A percentile compares a stretch with the other conserved stretches of the same genome.
Conservation (phyloP, 2,329 filamentous ascomycete genomes). For the Endothia cerciana region DNA sequence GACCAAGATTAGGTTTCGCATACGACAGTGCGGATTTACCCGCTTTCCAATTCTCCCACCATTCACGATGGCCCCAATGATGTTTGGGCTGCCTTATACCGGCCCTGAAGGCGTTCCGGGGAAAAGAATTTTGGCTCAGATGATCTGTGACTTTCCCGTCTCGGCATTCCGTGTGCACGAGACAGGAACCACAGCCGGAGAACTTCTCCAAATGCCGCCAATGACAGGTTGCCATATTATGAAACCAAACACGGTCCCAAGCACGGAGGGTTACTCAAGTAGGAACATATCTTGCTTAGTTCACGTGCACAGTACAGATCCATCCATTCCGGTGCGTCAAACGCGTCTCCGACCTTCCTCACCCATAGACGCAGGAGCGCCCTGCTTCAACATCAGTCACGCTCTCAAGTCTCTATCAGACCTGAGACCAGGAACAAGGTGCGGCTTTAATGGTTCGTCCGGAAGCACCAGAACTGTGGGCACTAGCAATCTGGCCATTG, state of each 20-base stretch:
- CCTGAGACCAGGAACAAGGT: not conserved
- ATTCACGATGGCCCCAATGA: not conserved
- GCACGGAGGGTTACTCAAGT: not conserved
- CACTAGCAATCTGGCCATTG: not conserved
- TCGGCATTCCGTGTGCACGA: not conserved
- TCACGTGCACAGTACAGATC: not conserved
- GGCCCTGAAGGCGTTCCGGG: not conserved
- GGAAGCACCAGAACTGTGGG: not conserved
- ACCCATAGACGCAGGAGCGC: not conserved
- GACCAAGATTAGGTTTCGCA: not conserved
- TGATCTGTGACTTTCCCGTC: conserved; percentile 1
- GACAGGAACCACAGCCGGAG: not conserved
- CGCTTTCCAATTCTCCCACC: conserved; percentile 8
- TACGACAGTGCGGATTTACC: not conserved
- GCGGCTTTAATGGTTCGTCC: not conserved
- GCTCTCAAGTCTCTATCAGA: not conserved
- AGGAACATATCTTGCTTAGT: not conserved
- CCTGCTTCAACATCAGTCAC: not conserved
- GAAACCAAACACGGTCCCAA: not conserved
- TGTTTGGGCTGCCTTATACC: not conserved
- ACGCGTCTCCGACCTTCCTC: not conserved
- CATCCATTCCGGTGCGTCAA: not conserved
- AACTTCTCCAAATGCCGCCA: not conserved
- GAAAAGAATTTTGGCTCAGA: not conserved
- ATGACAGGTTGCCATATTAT: not conserved